Conservation (phyloP, 2,329 filamentous ascomycete genomes). For the Colletotrichum tropicale region DNA sequence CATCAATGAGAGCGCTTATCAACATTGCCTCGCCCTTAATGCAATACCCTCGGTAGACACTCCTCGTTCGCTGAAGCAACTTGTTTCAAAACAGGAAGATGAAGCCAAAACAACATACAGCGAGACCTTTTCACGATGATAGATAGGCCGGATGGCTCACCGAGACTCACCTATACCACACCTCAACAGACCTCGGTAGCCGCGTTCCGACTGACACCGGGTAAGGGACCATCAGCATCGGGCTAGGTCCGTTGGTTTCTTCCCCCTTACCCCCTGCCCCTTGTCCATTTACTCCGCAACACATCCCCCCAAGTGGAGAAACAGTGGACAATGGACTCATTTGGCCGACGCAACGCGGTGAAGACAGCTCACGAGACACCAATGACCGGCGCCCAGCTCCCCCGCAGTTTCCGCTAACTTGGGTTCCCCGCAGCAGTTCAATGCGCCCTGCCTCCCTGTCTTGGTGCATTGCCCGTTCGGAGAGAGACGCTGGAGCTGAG, state of each 20-base stretch:
- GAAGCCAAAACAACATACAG: not conserved
- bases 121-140: not conserved
- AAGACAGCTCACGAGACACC: not conserved
- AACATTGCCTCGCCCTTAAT: not conserved
- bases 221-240: not conserved
- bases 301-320: not conserved
- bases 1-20: rapidly evolving
- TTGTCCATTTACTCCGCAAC: not conserved
- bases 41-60: not conserved
- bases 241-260: not conserved
- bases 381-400: not conserved
- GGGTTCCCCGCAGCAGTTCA: slow-evolving; percentile 12
- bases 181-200: not conserved
- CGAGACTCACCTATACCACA: not conserved
- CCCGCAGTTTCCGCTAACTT: slow-evolving; percentile 6
- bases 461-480: not conserved
- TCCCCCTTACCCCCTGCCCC: not conserved
- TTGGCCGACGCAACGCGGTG: not conserved
- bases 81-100: not conserved
- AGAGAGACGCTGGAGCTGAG: not conserved
- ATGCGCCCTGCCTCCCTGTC: not conserved
- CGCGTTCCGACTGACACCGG: not conserved
- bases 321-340: not conserved
- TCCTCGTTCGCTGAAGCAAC: not conserved
- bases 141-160: not conserved